These are phyloP conservation scores for Echinosophora koreensis DNA, from an alignment of 306 rosid species.

Conservation along the genomic window DNA sequence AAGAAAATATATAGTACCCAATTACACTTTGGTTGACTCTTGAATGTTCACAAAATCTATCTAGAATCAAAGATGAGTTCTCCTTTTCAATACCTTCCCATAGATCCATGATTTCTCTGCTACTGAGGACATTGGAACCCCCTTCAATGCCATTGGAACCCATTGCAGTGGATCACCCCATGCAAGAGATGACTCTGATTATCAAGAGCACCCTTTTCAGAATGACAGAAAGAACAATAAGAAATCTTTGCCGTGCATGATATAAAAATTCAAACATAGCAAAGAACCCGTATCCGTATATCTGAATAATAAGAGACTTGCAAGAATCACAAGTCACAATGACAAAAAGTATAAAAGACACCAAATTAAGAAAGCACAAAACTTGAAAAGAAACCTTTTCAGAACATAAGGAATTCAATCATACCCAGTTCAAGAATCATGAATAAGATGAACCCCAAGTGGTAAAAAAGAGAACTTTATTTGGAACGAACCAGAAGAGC, in stretches of 20 bases:
- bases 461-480: neutral
- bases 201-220: conserved; percentile 51
- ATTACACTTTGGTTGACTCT: neutral
- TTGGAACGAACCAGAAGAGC: conserved; percentile 63
- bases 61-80: neutral
- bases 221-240: neutral
- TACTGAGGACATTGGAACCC: conserved; percentile 76
- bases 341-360: neutral
- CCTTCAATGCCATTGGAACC: conserved; percentile 85
- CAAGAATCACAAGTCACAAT: neutral
- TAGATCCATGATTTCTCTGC: conserved; percentile 83
- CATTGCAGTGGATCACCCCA: conserved; percentile 84
- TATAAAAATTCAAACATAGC: neutral
- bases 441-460: neutral
- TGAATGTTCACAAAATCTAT: neutral
- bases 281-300: neutral
- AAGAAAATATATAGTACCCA: neutral
- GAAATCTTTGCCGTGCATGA: neutral
- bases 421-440: neutral
- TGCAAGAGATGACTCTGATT: conserved; percentile 71
- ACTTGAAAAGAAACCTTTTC: neutral
- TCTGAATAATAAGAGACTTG: neutral
- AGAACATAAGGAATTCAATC: neutral
- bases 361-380: neutral
- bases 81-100: conserved; percentile 73